Evolutionary conservation across 441 rosid species (phyloP).

Genomic region (Lepidium campestre): DNA sequence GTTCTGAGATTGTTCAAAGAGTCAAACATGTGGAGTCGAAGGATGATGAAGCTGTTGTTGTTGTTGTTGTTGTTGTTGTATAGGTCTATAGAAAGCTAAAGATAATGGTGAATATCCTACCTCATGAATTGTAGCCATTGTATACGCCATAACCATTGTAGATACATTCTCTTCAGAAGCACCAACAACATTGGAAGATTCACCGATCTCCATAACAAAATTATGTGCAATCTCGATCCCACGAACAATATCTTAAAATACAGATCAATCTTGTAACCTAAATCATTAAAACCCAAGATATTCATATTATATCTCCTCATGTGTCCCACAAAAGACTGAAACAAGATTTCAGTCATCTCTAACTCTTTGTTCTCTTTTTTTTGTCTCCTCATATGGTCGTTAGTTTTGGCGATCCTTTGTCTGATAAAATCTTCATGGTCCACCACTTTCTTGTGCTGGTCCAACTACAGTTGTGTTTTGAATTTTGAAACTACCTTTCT

Average conservation of each 20-base stretch:
- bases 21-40: no score
- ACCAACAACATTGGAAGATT: no score
- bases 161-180: no score
- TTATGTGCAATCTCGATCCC: no score
- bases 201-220: no score
- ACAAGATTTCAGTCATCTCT: slow-evolving; percentile 45
- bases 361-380: slow-evolving; percentile 42
- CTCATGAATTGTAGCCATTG: no score
- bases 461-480: slow-evolving; percentile 40
- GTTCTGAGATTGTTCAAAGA: no score
- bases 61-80: no score
- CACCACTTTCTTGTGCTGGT: slow-evolving; percentile 52
- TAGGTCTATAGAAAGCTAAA: no score
- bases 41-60: no score
- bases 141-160: no score
- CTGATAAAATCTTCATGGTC: slow-evolving; percentile 42
- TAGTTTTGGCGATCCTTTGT: slow-evolving; percentile 27
- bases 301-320: slow-evolving; percentile 15
- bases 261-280: slow-evolving; percentile 25
- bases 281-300: slow-evolving; percentile 39
- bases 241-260: neutral
- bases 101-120: no score
- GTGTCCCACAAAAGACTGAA: slow-evolving; percentile 30
- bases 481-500: slow-evolving; percentile 36
- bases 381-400: slow-evolving; percentile 24